A percentile compares a stretch with the other conserved stretches of the same genome.
These are phyloP conservation scores for Neurospora sp. DNA, from an alignment of 495 filamentous ascomycete species.

Conservation along the genomic window DNA sequence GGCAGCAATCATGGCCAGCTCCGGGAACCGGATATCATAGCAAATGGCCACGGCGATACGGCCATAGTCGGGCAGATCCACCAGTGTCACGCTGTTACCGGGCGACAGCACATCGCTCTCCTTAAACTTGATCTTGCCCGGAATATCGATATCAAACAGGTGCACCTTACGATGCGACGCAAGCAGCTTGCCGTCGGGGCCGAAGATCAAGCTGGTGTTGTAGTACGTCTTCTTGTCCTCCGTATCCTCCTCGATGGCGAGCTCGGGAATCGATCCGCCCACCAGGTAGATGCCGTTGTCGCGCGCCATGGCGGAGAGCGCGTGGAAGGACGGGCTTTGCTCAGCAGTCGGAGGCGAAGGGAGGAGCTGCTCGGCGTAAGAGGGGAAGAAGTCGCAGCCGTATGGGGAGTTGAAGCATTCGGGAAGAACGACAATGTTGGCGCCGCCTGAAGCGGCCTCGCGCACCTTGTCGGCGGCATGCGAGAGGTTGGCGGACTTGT, in stretches of 20 bases:
- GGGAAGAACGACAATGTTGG: conserved; percentile 59
- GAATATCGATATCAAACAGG: conserved; percentile 98
- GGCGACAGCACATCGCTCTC: conserved; percentile 83
- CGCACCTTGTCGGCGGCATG: conserved; percentile 74
- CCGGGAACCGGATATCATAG: conserved; percentile 95
- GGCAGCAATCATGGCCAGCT: conserved; percentile 84
- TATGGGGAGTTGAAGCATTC: conserved; percentile 99
- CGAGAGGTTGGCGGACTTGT: conserved; percentile 77
- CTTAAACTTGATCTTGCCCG: conserved; percentile 81
- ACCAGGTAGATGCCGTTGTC: conserved; percentile 71
- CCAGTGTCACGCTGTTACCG: conserved; percentile 67
- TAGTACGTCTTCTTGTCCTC: conserved; percentile 56
- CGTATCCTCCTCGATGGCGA: conserved; percentile 27
- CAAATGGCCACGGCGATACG: conserved; percentile 81
- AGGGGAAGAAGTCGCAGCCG: conserved; percentile 80
- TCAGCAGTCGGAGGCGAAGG: conserved; percentile 62
- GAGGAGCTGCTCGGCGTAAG: conserved; percentile 80
- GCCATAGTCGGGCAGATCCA: conserved; percentile 81
- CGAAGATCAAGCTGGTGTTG: conserved; percentile 84
- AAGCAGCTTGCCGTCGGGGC: conserved; percentile 63
- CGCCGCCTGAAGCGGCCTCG: conserved; percentile 65
- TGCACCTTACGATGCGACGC: conserved; percentile 89
- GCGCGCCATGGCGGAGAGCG: conserved; percentile 65
- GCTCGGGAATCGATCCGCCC: conserved; percentile 88
- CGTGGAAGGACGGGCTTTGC: conserved; percentile 73